Evolutionary conservation across 208 protist genomes (phyloP), one percentile per base, ranked within the genome.

Genomic region (Jaenimonas drosophilae): DNA sequence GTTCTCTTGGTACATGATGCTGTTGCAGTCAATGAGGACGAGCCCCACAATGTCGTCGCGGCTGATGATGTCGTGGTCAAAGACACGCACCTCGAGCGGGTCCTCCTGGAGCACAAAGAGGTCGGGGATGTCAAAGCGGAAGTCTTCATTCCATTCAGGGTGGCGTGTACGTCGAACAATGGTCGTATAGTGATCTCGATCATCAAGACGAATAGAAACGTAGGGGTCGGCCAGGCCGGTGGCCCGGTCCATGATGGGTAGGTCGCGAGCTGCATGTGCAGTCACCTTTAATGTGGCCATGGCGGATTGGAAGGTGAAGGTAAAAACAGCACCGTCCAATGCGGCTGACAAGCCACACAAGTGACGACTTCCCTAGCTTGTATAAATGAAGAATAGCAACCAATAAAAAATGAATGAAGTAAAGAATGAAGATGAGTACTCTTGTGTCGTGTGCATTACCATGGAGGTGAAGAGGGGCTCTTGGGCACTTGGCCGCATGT

Each of bases 21-120:
- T 71, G 62, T 94, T 95, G 51, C 90, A 85, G 57, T 96, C 91
- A n/a, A 97, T 44, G 45, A 89, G 76, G 11, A 97, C 88, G 27
- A 79, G 76, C 6, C 96, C 96, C 28, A 98, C 81, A 36, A 96
- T 70, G 59, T 98, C 93, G 62, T 98, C 91, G 14, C 88, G 68
- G 45, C 83, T 95, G 44, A 97, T 83, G 44, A 91, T 84, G 70
- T 98, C 96, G 55, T 98, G 88, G 64, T 98, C 96, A 57, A 85
- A 97, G 3, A 98, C 83, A 30, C 84, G 74, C 11, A 97, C 70
- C 51, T 97, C 90, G 1, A 97, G 60, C 27, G 91, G 89, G 50
- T 97, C 87, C 49, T 98, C 88, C 58, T 97, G 94, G 46, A 97
- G 49, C 14, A 85, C 64, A 32, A 88, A 54, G n/a, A 91, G 62